phyloP scores from a whole-genome alignment of 345 rosid genomes.

The Dimocarpus longan region DNA sequence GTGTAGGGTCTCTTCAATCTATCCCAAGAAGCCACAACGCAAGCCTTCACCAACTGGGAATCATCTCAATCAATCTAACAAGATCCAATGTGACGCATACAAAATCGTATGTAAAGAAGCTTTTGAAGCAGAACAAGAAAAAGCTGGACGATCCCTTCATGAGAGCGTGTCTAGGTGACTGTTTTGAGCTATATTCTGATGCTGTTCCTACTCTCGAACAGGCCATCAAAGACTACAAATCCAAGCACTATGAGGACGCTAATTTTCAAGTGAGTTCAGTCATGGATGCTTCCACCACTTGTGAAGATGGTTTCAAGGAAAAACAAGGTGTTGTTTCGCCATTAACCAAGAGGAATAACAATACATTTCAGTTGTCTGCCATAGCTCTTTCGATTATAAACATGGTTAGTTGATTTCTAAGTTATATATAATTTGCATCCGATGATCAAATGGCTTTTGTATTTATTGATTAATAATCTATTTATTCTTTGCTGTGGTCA shows the following conservation, averaged over 20 bases:
- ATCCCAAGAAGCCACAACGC: constrained; percentile 32
- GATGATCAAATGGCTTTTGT: neutral
- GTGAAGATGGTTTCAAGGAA: constrained; percentile 67
- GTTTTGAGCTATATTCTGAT: constrained; percentile 57
- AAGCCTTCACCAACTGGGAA: constrained; percentile 47
- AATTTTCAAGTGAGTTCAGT: constrained; percentile 49
- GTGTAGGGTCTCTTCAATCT: constrained; percentile 43
- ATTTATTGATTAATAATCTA: neutral
- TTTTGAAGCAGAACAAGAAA: constrained; percentile 33
- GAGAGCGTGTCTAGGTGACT: constrained; percentile 43
- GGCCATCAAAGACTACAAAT: constrained; percentile 42
- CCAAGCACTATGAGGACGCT: constrained; percentile 41
- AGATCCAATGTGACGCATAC: constrained; percentile 42
- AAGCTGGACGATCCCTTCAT: constrained; percentile 30
- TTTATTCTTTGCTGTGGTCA: no score
- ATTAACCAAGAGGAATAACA: constrained; percentile 40
- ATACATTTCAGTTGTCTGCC: constrained; percentile 47
- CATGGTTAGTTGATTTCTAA: constrained; percentile 27
- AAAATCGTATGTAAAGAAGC: constrained; percentile 29
- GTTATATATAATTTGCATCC: neutral
- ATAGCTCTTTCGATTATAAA: constrained; percentile 53
- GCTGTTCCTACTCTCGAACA: constrained; percentile 36
- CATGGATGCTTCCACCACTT: constrained; percentile 51
- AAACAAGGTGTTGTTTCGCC: constrained; percentile 41
- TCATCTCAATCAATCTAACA: constrained; percentile 45